These are phyloP conservation scores for Schizophyllum amplum DNA, from an alignment of 1,284 basidiomycete species.

Conservation along the genomic window DNA sequence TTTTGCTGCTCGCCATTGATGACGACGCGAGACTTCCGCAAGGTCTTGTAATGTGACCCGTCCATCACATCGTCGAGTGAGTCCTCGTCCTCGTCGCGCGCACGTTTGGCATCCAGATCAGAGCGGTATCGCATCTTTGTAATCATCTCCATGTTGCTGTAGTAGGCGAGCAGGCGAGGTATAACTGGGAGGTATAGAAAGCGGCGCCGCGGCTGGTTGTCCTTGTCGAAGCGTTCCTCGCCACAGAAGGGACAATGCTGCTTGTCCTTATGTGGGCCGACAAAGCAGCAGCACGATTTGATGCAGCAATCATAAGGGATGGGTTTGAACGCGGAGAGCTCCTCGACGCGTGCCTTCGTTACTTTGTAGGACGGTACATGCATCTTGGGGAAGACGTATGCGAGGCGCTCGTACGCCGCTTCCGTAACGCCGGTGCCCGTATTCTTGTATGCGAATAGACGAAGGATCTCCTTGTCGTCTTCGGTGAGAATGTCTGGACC, in stretches of 20 bases:
- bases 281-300: constrained; percentile 25
- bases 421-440: constrained; percentile 10
- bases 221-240: constrained; percentile 13
- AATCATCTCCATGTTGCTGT: constrained; percentile 12
- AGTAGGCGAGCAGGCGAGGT: constrained; percentile 20
- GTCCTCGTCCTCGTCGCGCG: constrained; percentile 21
- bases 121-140: constrained; percentile 14
- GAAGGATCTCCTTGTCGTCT: constrained; percentile 5
- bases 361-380: constrained; percentile 4
- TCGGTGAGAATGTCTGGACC: no score
- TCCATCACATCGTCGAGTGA: constrained; percentile 33
- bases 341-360: constrained; percentile 5
- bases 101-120: constrained; percentile 1
- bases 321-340: constrained; percentile 1
- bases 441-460: constrained; percentile 10
- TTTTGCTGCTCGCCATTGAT: constrained; percentile 11
- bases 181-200: constrained; percentile 27
- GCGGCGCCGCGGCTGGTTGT: constrained; percentile 16
- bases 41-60: constrained; percentile 18
- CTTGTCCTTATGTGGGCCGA: constrained; percentile 18
- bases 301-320: constrained; percentile 9
- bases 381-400: constrained; percentile 7
- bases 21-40: constrained; percentile 11
- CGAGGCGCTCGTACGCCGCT: constrained; percentile 8
- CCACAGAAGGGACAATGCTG: constrained; percentile 25